These are phyloP conservation scores for Metschnikowia koreensis DNA, from an alignment of 805 yeast species.

Conservation along the genomic window DNA sequence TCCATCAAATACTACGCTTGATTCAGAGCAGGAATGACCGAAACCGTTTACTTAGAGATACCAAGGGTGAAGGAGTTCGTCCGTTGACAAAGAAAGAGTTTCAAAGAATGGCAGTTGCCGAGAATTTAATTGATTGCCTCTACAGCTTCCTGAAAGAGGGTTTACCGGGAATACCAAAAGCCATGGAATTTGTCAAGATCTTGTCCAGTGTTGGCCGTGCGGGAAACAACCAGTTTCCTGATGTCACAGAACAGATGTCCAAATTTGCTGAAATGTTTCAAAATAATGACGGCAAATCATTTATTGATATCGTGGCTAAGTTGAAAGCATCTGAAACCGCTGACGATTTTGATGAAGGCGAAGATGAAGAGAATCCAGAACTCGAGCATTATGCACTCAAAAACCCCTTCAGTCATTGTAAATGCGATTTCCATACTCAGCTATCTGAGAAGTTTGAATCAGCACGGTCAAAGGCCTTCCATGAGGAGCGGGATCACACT, in stretches of 20 bases:
- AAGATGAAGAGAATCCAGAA: slow-evolving; percentile 6
- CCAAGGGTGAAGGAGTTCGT: slow-evolving; percentile 4
- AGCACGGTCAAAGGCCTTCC: slow-evolving; percentile 28
- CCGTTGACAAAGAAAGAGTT: slow-evolving; percentile 3
- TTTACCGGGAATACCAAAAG: slow-evolving; percentile 11
- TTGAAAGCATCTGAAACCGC: slow-evolving; percentile 41
- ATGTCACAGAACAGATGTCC: slow-evolving; percentile 12
- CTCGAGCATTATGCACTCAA: slow-evolving; percentile 14
- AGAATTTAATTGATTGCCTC: slow-evolving; percentile 8
- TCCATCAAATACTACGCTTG: slow-evolving; percentile 7
- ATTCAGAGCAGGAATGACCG: slow-evolving; percentile 8
- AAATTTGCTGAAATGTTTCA: slow-evolving; percentile 74
- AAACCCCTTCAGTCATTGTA: slow-evolving; percentile 7
- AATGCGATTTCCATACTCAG: slow-evolving; percentile 17
- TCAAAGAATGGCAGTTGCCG: slow-evolving; percentile 5
- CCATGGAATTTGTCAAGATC: slow-evolving; percentile 11
- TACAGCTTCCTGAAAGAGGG: slow-evolving; percentile 10
- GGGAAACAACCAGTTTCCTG: background rate
- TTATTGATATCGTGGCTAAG: slow-evolving; percentile 68
- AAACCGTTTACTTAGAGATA: slow-evolving; percentile 5
- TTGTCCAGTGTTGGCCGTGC: slow-evolving; percentile 5
- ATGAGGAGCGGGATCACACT: slow-evolving; percentile 22
- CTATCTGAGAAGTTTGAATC: slow-evolving; percentile 30
- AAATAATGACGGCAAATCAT: slow-evolving; percentile 72
- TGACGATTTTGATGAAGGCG: background rate